phyloP scores from a whole-genome alignment of 2,329 filamentous ascomycete genomes.

The Alternaria tenuissima region DNA sequence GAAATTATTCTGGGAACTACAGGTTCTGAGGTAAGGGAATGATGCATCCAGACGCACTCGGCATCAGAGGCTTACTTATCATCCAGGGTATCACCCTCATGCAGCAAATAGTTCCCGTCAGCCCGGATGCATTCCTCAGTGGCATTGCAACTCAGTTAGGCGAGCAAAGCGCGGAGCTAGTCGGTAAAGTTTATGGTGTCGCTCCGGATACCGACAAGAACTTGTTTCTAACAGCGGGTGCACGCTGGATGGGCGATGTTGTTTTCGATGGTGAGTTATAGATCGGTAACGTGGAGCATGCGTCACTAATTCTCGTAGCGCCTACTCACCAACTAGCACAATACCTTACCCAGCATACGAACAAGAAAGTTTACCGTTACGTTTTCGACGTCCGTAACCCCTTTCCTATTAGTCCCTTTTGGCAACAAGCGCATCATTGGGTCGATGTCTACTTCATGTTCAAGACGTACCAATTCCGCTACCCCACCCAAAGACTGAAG shows the following conservation, averaged over 20 bases:
- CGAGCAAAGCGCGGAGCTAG: conserved; percentile 6
- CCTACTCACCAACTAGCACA: conserved; percentile 24
- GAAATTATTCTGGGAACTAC: conserved; percentile 57
- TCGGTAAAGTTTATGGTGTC: conserved; percentile 52
- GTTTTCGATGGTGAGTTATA: conserved; percentile 50
- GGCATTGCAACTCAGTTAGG: conserved; percentile 30
- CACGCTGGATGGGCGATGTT: conserved; percentile 56
- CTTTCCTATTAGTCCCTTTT: conserved; percentile 26
- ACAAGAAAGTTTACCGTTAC: conserved; percentile 37
- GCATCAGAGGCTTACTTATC: background rate
- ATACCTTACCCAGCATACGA: conserved; percentile 16
- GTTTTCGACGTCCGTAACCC: conserved; percentile 41
- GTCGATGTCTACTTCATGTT: conserved; percentile 42
- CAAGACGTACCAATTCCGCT: conserved; percentile 30
- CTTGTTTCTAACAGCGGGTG: conserved; percentile 46
- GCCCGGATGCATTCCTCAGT: conserved; percentile 31
- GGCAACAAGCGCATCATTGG: conserved; percentile 39
- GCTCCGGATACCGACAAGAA: conserved; percentile 44
- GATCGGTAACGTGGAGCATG: background rate
- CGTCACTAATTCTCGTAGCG: conserved; percentile 14
- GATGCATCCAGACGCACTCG: background rate
- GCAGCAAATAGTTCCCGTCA: conserved; percentile 4
- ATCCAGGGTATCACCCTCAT: conserved; percentile 7
- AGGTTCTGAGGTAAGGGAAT: conserved; percentile 52
- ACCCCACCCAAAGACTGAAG: conserved; percentile 24